Conservation (phyloP, 1,139 yeast species). For the Saccharomyces hybrid region DNA sequence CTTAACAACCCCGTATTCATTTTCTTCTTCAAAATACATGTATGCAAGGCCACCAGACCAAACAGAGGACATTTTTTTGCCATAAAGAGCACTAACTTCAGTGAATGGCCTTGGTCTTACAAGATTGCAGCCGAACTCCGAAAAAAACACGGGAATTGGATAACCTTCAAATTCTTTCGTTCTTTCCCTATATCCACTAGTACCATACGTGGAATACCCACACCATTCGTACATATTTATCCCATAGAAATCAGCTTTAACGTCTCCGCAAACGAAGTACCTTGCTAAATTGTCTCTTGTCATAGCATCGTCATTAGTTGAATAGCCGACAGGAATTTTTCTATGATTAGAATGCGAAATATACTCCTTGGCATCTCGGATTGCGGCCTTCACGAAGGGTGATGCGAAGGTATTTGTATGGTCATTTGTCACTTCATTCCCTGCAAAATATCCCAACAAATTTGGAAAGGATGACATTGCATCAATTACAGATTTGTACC, state of each 20-base stretch:
- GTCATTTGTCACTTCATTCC: conserved; percentile 53
- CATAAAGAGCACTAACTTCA: conserved; percentile 58
- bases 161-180: conserved; percentile 40
- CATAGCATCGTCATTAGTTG: conserved; percentile 50
- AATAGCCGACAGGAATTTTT: conserved; percentile 52
- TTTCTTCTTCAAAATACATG: conserved; percentile 80
- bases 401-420: conserved; percentile 43
- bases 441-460: conserved; percentile 51
- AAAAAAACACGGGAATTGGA: conserved; percentile 52
- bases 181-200: conserved; percentile 51
- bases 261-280: conserved; percentile 44
- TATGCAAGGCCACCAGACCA: conserved; percentile 93
- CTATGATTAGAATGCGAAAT: conserved; percentile 40
- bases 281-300: conserved; percentile 41
- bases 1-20: conserved; percentile 70
- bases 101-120: conserved; percentile 52
- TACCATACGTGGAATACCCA: conserved; percentile 49
- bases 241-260: conserved; percentile 46
- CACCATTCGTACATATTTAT: conserved; percentile 64
- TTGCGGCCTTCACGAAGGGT: conserved; percentile 56
- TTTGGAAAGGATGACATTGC: conserved; percentile 42
- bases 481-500: conserved; percentile 53
- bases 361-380: conserved; percentile 48
- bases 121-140: conserved; percentile 55
- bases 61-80: conserved; percentile 59